These are phyloP conservation scores for Ceratocystis smalleyi DNA, from an alignment of 2,329 filamentous ascomycete genomes.

Conservation along the genomic window DNA sequence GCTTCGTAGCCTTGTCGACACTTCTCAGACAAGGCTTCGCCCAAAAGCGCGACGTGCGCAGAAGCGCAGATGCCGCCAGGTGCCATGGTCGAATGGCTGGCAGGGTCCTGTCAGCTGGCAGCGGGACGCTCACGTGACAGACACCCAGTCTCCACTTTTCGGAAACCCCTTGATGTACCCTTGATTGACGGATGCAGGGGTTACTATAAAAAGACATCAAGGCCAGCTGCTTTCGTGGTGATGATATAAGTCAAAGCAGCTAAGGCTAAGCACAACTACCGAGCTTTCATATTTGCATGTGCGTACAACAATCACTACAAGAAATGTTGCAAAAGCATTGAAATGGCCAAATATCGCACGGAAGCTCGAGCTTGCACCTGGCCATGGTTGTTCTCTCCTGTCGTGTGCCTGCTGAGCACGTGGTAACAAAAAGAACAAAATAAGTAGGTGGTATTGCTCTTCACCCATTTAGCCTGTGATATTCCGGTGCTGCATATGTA, in stretches of 20 bases:
- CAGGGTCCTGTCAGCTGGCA: neutral
- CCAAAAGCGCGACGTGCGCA: neutral
- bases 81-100: neutral
- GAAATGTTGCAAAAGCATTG: too few relatives aligned
- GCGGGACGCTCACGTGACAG: neutral
- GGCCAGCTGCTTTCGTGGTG: neutral
- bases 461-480: neutral
- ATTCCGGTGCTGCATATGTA: neutral
- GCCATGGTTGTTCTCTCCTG: too few relatives aligned
- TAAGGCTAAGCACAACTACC: neutral
- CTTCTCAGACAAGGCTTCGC: neutral
- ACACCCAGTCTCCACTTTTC: neutral
- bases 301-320: too few relatives aligned
- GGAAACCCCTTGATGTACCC: neutral
- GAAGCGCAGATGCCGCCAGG: neutral
- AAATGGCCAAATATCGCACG: too few relatives aligned
- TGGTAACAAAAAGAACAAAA: neutral
- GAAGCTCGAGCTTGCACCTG: neutral
- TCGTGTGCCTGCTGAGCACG: too few relatives aligned
- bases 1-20: slow-evolving; percentile 4
- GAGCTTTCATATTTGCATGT: too few relatives aligned
- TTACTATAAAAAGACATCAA: neutral
- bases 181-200: slow-evolving; percentile 2
- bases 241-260: neutral
- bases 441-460: neutral